Evolutionary conservation across 495 filamentous ascomycete species (phyloP), one percentile per base, ranked within the genome.

Genomic region (Hypoxylon fragiforme): DNA sequence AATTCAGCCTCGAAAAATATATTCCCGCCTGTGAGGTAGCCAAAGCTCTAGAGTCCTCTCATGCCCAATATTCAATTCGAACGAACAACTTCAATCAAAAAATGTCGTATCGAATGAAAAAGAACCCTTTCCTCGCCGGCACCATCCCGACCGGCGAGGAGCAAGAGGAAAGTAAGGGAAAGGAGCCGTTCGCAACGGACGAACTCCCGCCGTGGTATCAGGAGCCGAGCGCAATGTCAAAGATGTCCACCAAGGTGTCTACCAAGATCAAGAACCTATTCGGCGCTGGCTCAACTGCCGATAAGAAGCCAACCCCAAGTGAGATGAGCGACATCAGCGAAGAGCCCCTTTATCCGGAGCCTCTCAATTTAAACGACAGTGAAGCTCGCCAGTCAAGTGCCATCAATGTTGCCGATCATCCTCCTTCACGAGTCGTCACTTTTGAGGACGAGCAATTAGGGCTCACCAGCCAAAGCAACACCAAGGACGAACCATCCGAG

Each of bases 1-100:
- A 21, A 7, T 44, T 57, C 31, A 8, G 32, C 20, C 53, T 57
- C 18, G 24, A 50, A 30, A 49, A 57, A 16, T 57, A 39, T 39
- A 11, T 36, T n/a, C 26, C 40, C 1, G 32, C 45, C 7, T 30
- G 21, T 11, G 14, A 49, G n/a, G 13, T 31, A 39, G 44, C 32
- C 12, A 19, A 22, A 15, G 45, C 22, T n/a, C 22, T 1, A 12
- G 45, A 50, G 31, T n/a, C 3, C n/a, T 12, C 31, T 0, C 2
- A 38, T 16, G n/a, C 15, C 8, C 15, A 20, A 15, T 14, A 41
- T 4, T 48, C 37, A 7, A 18, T 18, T 42, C 8, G 7, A 3
- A 16, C 16, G 19, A 26, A 46, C 11, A 28, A 14, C 2, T 19
- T 9, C 19, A 6, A 12, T 20, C n/a, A 4, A n/a, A 36, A 28